A percentile compares a stretch with the other conserved stretches of the same genome.
phyloP scores from a whole-genome alignment of 768 basidiomycete species.

The Mycena pura region DNA sequence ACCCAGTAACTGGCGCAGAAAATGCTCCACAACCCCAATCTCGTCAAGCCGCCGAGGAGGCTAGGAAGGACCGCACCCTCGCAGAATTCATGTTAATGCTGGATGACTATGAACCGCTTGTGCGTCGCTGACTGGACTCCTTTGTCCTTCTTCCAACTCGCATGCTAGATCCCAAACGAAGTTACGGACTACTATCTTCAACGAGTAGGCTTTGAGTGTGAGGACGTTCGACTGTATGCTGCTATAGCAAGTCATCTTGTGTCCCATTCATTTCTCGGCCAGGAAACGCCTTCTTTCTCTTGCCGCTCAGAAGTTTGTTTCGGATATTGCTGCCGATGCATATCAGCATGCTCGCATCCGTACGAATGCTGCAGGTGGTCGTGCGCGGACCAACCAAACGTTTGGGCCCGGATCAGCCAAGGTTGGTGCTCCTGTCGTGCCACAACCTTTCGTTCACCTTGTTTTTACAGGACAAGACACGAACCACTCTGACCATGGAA shows the following conservation, averaged over 20 bases:
- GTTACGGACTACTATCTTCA: slow-evolving; percentile 98
- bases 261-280: slow-evolving; percentile 11
- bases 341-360: slow-evolving; percentile 98
- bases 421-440: slow-evolving; percentile 46
- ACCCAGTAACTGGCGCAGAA: slow-evolving; percentile 36
- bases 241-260: slow-evolving; percentile 5
- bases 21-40: slow-evolving; percentile 47
- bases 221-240: slow-evolving; percentile 88
- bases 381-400: slow-evolving; percentile 67
- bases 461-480: slow-evolving; percentile 76
- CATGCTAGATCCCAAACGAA: slow-evolving; percentile 88
- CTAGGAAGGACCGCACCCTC: slow-evolving; percentile 86
- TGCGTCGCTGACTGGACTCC: slow-evolving; percentile 42
- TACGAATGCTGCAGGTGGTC: slow-evolving; percentile 81
- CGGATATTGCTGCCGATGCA: slow-evolving; percentile 95
- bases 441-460: slow-evolving; percentile 3
- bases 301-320: slow-evolving; percentile 97
- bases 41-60: slow-evolving; percentile 79
- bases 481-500: slow-evolving; percentile 96
- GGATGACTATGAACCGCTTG: slow-evolving; percentile 95
- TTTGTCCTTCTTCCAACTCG: not conserved
- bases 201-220: slow-evolving; percentile 93
- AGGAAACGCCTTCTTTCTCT: slow-evolving; percentile 95
- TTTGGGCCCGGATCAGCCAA: slow-evolving; percentile 65
- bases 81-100: slow-evolving; percentile 96